These are phyloP conservation scores for Aspergillus cristatus DNA, from an alignment of 495 filamentous ascomycete genomes.

Conservation along the genomic window DNA sequence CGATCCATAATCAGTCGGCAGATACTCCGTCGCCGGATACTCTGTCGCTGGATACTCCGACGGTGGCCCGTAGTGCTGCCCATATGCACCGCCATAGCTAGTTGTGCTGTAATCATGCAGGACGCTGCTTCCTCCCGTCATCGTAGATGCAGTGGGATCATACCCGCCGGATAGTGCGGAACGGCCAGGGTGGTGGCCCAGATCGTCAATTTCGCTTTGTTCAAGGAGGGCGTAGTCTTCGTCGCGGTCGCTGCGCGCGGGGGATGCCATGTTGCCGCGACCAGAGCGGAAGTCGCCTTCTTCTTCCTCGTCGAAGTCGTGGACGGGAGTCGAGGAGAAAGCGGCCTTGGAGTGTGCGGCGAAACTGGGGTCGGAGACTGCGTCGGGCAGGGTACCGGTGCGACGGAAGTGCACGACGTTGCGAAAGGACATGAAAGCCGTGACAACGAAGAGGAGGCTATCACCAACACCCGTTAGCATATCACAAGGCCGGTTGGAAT, in stretches of 20 bases:
- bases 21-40: constrained; percentile 15
- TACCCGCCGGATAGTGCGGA: constrained; percentile 28
- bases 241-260: constrained; percentile 27
- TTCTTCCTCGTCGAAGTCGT: constrained; percentile 41
- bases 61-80: constrained; percentile 28
- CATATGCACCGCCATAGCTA: constrained; percentile 37
- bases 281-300: constrained; percentile 40
- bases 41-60: constrained; percentile 19
- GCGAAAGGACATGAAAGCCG: constrained; percentile 67
- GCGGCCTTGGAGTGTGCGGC: constrained; percentile 41
- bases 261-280: constrained; percentile 25
- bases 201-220: constrained; percentile 37
- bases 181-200: constrained; percentile 26
- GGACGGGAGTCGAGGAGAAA: constrained; percentile 40
- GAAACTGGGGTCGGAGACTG: constrained; percentile 43
- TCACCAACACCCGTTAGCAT: constrained; percentile 7
- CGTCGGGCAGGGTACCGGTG: constrained; percentile 66
- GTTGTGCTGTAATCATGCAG: constrained; percentile 39
- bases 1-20: constrained; percentile 12
- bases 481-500: constrained; percentile 1
- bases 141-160: constrained; percentile 27
- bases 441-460: constrained; percentile 66
- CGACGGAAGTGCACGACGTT: constrained; percentile 69
- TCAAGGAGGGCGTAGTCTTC: constrained; percentile 40
- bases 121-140: constrained; percentile 12